Conservation (phyloP, 1,284 basidiomycete species). For the Sanghuangporus weigelae region DNA sequence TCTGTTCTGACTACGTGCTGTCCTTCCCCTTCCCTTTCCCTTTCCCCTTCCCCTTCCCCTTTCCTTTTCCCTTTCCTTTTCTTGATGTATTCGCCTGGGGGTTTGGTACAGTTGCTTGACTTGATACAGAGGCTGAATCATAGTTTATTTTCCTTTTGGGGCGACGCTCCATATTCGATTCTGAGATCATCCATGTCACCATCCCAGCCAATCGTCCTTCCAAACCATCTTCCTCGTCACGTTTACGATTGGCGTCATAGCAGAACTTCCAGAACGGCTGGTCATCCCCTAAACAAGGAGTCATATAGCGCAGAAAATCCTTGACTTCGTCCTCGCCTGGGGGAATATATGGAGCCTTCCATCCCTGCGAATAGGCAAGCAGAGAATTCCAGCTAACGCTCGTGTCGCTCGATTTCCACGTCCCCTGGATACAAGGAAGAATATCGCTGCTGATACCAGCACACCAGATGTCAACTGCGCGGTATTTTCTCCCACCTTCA, state of each 20-base stretch:
- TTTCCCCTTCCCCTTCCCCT: not conserved
- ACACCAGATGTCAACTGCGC: no score
- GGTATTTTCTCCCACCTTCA: no score
- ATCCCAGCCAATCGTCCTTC: not conserved
- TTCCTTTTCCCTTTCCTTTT: not conserved
- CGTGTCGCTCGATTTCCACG: not conserved
- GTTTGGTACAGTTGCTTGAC: not conserved
- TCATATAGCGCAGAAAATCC: not conserved
- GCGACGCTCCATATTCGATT: not conserved
- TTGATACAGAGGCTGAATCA: not conserved
- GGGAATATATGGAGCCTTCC: not conserved
- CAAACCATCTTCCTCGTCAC: not conserved
- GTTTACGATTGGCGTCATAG: not conserved
- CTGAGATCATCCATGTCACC: not conserved
- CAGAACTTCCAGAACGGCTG: no score
- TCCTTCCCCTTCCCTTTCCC: not conserved
- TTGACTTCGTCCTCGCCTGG: not conserved
- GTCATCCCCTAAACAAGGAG: not conserved
- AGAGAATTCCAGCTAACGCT: not conserved
- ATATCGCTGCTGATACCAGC: no score
- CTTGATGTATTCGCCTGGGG: not conserved
- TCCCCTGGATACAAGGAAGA: not conserved
- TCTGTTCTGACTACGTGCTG: not conserved
- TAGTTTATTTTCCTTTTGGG: not conserved
- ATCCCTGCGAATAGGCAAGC: not conserved